Conservation (phyloP, 331 rosid genomes). For the Saraca asoca region DNA sequence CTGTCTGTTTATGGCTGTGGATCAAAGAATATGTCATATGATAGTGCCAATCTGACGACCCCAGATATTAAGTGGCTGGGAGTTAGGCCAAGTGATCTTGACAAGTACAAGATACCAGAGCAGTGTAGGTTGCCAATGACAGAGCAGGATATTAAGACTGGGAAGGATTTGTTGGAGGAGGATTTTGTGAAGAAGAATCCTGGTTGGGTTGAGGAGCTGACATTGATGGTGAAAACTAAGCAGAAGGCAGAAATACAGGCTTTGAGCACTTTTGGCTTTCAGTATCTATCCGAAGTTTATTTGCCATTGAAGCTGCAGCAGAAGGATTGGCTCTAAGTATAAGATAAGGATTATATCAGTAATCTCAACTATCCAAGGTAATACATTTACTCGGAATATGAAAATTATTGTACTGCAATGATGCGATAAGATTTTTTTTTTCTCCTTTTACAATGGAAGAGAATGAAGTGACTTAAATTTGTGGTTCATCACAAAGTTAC, state of each 20-base stretch:
- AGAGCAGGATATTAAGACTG: conserved; percentile 97
- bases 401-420: background rate
- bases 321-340: conserved; percentile 74
- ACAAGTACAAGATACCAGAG: conserved; percentile 89
- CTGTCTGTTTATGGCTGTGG: conserved; percentile 90
- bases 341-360: conserved; percentile 11
- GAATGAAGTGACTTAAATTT: conserved; percentile 17
- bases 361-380: background rate
- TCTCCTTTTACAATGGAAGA: too few relatives aligned
- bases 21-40: conserved; percentile 93
- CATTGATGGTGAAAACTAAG: conserved; percentile 91
- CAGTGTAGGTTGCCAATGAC: conserved; percentile 94
- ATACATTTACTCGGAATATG: background rate
- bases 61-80: conserved; percentile 97
- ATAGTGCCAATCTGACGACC: conserved; percentile 86
- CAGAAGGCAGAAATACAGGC: conserved; percentile 99
- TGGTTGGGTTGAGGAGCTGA: conserved; percentile 87
- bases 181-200: conserved; percentile 97
- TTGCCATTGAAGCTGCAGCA: conserved; percentile 90
- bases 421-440: too few relatives aligned
- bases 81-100: conserved; percentile 87
- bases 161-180: conserved; percentile 90
- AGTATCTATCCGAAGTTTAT: conserved; percentile 83
- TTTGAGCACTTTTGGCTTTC: conserved; percentile 84
- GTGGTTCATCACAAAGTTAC: conserved; percentile 5